Conservation (phyloP, 306 rosid species). For the Prunus campanulata region DNA sequence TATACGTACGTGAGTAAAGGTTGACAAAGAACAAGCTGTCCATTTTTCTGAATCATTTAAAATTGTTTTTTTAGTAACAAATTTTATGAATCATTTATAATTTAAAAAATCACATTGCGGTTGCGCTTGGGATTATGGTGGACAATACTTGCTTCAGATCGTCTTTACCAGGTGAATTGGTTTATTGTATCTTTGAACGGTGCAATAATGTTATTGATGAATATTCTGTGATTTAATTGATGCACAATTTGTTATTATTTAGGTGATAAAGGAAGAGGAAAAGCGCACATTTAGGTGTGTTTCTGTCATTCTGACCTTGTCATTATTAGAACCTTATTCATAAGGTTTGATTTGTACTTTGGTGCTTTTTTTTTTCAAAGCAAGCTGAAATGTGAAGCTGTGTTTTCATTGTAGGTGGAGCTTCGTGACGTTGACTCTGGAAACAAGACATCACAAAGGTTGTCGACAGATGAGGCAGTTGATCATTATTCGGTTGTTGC, state of each 20-base stretch:
- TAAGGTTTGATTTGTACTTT: not conserved
- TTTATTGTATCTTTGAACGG: not conserved
- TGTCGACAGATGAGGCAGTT: constrained; percentile 65
- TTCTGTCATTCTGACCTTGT: constrained; percentile 16
- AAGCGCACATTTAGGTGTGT: constrained; percentile 84
- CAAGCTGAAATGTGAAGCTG: constrained; percentile 6
- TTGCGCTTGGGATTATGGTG: constrained; percentile 10
- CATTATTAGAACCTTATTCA: not conserved
- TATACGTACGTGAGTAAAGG: too few relatives aligned
- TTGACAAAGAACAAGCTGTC: too few relatives aligned
- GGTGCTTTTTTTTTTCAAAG: not conserved
- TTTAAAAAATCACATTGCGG: not conserved
- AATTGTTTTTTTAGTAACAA: constrained; percentile 15
- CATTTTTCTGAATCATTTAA: not conserved
- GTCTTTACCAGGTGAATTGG: constrained; percentile 62
- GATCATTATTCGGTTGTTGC: not conserved
- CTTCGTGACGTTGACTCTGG: constrained; percentile 85
- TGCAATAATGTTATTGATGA: not conserved
- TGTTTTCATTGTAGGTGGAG: constrained; percentile 63
- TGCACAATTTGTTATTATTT: constrained; percentile 8
- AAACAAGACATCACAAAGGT: constrained; percentile 76
- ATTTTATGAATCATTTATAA: not conserved
- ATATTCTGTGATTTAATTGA: not conserved
- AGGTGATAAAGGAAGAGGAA: constrained; percentile 98
- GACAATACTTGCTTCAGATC: constrained; percentile 51